Evolutionary conservation across 768 basidiomycete species (phyloP).

Genomic region (Amanita rubescens): DNA sequence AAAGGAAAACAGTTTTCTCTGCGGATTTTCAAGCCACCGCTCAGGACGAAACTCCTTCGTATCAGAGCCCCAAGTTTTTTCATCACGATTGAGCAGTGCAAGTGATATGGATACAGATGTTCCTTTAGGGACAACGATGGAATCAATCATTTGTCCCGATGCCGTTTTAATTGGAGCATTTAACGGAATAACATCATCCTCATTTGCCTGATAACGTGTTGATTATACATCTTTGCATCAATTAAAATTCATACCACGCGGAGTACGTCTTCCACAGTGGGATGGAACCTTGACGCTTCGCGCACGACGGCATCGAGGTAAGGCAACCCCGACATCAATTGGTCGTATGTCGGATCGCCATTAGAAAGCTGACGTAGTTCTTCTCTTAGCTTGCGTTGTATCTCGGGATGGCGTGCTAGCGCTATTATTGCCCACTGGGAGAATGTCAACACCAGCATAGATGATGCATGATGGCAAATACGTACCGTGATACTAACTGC

Average conservation of each 20-base stretch:
- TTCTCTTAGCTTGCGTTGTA: constrained; percentile 13
- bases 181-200: constrained; percentile 33
- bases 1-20: not conserved
- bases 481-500: not conserved
- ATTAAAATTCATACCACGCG: constrained; percentile 20
- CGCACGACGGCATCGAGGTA: constrained; percentile 34
- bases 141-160: not conserved
- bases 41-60: constrained; percentile 35
- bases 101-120: constrained; percentile 18
- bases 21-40: constrained; percentile 30
- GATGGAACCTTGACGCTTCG: constrained; percentile 32
- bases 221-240: not conserved
- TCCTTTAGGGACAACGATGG: constrained; percentile 18
- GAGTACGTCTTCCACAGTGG: constrained; percentile 21
- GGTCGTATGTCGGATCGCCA: constrained; percentile 32
- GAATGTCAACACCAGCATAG: not conserved
- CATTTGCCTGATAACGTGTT: constrained; percentile 19
- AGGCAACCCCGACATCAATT: constrained; percentile 34
- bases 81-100: constrained; percentile 31
- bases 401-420: constrained; percentile 13
- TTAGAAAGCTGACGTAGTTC: constrained; percentile 12
- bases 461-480: not conserved
- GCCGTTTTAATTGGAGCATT: constrained; percentile 20
- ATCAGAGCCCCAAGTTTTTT: constrained; percentile 35
- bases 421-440: constrained; percentile 19